These are phyloP conservation scores for Myriosclerotinia duriaeana DNA, from an alignment of 2,329 filamentous ascomycete genomes.

Conservation along the genomic window DNA sequence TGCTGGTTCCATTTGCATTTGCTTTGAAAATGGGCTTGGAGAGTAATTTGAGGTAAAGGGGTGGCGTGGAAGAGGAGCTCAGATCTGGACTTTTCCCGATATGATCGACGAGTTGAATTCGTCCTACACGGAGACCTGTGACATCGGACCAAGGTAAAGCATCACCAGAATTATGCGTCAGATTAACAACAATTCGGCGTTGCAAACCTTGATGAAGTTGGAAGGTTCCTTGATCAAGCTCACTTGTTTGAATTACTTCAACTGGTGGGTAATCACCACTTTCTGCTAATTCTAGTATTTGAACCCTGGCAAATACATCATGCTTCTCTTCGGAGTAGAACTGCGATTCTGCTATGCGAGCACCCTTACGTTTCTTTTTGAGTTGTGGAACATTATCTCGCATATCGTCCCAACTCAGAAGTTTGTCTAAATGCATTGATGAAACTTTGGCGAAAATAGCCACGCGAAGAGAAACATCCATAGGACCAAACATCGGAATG, in stretches of 20 bases:
- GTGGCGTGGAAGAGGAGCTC: slow-evolving; percentile 62
- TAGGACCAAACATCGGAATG: slow-evolving; percentile 74
- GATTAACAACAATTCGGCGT: slow-evolving; percentile 77
- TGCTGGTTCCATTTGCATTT: slow-evolving; percentile 86
- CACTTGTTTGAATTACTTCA: slow-evolving; percentile 83
- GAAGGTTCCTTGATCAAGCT: slow-evolving; percentile 84
- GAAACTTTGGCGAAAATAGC: slow-evolving; percentile 91
- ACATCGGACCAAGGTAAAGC: slow-evolving; percentile 86
- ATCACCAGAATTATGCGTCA: slow-evolving; percentile 90
- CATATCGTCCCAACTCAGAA: slow-evolving; percentile 99
- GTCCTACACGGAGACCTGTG: slow-evolving; percentile 72
- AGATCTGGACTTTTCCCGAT: slow-evolving; percentile 82
- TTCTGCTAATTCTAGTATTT: slow-evolving; percentile 89
- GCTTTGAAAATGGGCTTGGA: slow-evolving; percentile 76
- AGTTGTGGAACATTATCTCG: slow-evolving; percentile 69
- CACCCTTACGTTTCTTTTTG: slow-evolving; percentile 53
- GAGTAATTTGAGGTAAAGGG: slow-evolving; percentile 75
- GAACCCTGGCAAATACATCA: slow-evolving; percentile 83
- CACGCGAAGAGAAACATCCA: slow-evolving; percentile 74
- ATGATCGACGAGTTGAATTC: slow-evolving; percentile 79
- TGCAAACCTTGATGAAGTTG: slow-evolving; percentile 95
- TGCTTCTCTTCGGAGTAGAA: slow-evolving; percentile 93
- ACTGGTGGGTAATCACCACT: slow-evolving; percentile 88
- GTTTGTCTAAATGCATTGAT: slow-evolving; percentile 91
- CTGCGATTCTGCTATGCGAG: slow-evolving; percentile 82